These are phyloP conservation scores for Botryosphaeria dothidea DNA, from an alignment of 2,329 filamentous ascomycete genomes.

Conservation along the genomic window DNA sequence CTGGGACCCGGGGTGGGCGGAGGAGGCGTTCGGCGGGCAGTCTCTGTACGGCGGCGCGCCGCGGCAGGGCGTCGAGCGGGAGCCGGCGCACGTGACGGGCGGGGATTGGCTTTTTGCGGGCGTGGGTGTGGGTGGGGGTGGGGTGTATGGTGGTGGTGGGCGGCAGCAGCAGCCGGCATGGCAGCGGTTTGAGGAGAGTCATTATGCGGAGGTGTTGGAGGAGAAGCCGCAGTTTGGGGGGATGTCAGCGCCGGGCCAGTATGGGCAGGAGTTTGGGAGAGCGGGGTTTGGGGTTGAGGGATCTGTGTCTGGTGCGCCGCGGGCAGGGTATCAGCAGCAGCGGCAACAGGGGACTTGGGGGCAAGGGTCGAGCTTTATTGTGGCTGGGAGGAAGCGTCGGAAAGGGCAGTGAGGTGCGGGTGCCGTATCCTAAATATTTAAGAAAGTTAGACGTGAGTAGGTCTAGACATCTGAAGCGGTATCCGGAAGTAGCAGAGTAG, in stretches of 20 bases:
- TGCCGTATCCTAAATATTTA: no score
- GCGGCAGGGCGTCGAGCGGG: not conserved
- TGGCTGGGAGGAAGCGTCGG: not conserved
- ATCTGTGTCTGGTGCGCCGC: no score
- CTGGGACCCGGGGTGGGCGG: constrained; percentile 5
- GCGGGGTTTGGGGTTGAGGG: not conserved
- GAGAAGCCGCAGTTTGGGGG: not conserved
- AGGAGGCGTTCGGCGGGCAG: not conserved
- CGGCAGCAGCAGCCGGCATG: not conserved
- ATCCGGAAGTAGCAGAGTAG: no score
- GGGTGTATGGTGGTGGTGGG: no score
- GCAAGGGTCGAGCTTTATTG: not conserved
- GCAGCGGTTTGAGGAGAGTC: not conserved
- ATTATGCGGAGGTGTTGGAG: not conserved
- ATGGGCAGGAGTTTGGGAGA: not conserved
- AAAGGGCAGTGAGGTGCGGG: not conserved
- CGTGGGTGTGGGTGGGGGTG: not conserved
- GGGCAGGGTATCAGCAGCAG: no score
- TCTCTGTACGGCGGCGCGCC: not conserved
- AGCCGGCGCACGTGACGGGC: not conserved
- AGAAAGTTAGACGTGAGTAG: no score
- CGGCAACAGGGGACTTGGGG: not conserved
- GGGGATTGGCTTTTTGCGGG: not conserved
- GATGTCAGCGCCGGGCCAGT: not conserved
- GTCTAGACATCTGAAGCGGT: no score